Evolutionary conservation across 1,284 basidiomycete genomes (phyloP).

Genomic region (Ganoderma sinense): DNA sequence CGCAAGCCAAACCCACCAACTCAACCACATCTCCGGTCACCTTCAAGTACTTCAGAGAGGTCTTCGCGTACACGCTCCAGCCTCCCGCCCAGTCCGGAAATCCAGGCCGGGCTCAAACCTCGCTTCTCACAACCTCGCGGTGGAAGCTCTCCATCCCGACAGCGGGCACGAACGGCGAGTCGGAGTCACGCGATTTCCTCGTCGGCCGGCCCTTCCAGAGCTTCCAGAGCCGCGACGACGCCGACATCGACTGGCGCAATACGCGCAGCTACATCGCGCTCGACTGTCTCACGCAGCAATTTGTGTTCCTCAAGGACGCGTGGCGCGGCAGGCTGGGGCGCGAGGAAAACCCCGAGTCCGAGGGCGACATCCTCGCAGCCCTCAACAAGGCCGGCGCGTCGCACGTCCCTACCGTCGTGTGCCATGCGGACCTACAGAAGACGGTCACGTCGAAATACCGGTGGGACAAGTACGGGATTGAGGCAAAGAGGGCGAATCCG

Average conservation of each 20-base stretch:
- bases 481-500: too few relatives aligned
- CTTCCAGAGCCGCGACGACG: background rate
- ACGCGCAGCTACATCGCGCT: slow-evolving; percentile 13
- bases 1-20: too few relatives aligned
- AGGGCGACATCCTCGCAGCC: slow-evolving; percentile 2
- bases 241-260: background rate
- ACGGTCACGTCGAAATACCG: background rate
- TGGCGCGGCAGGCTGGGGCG: slow-evolving; percentile 12
- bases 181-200: slow-evolving; percentile 12
- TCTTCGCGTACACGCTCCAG: background rate
- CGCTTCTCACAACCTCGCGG: background rate
- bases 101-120: too few relatives aligned
- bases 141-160: slow-evolving; percentile 10
- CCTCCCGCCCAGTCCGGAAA: background rate
- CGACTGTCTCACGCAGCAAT: background rate
- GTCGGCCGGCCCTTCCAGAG: slow-evolving; percentile 8
- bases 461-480: too few relatives aligned
- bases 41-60: background rate
- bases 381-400: slow-evolving; percentile 5
- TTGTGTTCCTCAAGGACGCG: slow-evolving; percentile 20
- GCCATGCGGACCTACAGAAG: slow-evolving; percentile 10
- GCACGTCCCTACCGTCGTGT: slow-evolving; percentile 18
- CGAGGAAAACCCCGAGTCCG: background rate
- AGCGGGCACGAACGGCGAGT: background rate
- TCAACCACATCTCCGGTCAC: background rate